A percentile compares a stretch with the other conserved stretches of the same genome.
phyloP scores from a whole-genome alignment of 768 basidiomycete genomes.

The Crucibulum laeve region DNA sequence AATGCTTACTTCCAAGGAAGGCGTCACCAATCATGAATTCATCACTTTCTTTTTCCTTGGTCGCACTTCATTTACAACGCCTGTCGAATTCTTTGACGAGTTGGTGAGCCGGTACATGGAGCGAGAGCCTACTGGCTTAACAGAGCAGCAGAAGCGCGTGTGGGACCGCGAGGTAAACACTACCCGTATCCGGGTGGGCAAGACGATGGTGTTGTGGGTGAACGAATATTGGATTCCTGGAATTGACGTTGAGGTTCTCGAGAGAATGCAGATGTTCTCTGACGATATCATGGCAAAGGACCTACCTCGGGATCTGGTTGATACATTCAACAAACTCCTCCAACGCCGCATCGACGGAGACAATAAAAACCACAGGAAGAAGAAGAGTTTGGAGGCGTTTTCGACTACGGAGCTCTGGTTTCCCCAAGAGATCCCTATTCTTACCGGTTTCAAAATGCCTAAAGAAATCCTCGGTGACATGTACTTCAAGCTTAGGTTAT shows the following conservation, averaged over 20 bases:
- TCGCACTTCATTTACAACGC: constrained; percentile 64
- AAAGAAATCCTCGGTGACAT: constrained; percentile 17
- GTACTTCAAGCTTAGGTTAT: constrained; percentile 20
- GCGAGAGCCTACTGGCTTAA: constrained; percentile 18
- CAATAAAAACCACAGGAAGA: not conserved
- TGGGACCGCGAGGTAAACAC: constrained; percentile 38
- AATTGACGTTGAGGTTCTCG: constrained; percentile 39
- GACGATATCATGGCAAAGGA: too few species aligned
- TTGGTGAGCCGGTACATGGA: constrained; percentile 47
- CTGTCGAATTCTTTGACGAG: constrained; percentile 35
- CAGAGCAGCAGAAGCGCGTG: constrained; percentile 26
- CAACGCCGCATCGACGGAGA: too few species aligned
- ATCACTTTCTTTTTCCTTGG: constrained; percentile 59
- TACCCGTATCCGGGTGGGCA: constrained; percentile 55
- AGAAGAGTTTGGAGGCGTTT: not conserved
- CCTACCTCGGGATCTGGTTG: too few species aligned
- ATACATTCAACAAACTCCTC: too few species aligned
- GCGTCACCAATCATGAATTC: constrained; percentile 36
- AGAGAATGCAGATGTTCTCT: too few species aligned
- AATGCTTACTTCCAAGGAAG: constrained; percentile 39
- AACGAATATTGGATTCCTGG: constrained; percentile 61
- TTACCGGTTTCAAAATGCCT: constrained; percentile 14
- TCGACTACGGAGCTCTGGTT: not conserved
- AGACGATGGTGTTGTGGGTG: constrained; percentile 67
- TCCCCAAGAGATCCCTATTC: not conserved